Evolutionary conservation across 371 early-diverging fungal species (phyloP).

Genomic region (Mucor mucedo): DNA sequence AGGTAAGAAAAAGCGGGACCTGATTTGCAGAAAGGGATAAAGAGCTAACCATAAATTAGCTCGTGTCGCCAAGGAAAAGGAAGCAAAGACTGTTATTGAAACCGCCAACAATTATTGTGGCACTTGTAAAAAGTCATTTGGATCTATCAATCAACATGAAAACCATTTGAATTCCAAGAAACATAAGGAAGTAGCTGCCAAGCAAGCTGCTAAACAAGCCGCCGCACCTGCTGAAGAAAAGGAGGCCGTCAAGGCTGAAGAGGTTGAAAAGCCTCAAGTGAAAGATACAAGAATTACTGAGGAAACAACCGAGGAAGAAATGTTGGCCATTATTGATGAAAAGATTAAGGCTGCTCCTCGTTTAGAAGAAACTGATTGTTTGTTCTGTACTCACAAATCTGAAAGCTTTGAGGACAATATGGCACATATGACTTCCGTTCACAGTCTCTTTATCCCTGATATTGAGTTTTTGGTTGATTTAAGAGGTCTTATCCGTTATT

Average conservation of each 20-base stretch:
- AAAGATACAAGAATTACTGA: conserved; percentile 62
- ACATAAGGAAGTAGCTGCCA: conserved; percentile 81
- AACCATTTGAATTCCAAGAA: conserved; percentile 92
- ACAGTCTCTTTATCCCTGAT: conserved; percentile 96
- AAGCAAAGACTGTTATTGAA: conserved; percentile 27
- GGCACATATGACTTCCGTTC: conserved; percentile 88
- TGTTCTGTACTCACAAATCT: conserved; percentile 78
- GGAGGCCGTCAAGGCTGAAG: conserved; percentile 22
- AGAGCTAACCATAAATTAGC: conserved; percentile 29
- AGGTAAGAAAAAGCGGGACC: conserved; percentile 28
- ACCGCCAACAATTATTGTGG: conserved; percentile 43
- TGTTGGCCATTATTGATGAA: conserved; percentile 67
- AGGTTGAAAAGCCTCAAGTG: conserved; percentile 19
- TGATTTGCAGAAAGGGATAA: neutral
- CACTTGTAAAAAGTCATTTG: conserved; percentile 70
- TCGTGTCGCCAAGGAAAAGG: conserved; percentile 28
- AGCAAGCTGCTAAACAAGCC: conserved; percentile 29
- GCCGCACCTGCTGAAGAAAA: conserved; percentile 22
- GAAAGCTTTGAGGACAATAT: conserved; percentile 82
- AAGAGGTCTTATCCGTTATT: conserved; percentile 85
- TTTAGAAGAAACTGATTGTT: conserved; percentile 74
- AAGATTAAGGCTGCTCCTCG: conserved; percentile 72
- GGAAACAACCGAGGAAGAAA: conserved; percentile 49
- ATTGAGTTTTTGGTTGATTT: conserved; percentile 90
- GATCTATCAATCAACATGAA: conserved; percentile 80